A percentile compares a stretch with the other conserved stretches of the same genome.
phyloP scores from a whole-genome alignment of 192 early-diverging fungal genomes.

The Podila minutissima region DNA sequence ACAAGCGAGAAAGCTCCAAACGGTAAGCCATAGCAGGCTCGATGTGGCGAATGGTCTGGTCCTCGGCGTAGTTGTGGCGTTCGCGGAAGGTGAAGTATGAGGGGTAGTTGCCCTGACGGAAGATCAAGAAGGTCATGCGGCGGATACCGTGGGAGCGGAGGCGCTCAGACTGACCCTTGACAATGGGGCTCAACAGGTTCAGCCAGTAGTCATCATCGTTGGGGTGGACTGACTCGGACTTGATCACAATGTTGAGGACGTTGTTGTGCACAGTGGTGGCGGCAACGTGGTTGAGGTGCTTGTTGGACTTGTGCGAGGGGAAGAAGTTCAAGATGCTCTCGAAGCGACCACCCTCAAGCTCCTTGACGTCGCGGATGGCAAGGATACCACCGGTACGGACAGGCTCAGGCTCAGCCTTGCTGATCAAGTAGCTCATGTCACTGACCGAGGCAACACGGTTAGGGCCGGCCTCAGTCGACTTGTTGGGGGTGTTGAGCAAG shows the following conservation, averaged over 20 bases:
- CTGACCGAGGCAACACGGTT: slow-evolving; percentile 83
- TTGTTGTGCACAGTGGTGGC: slow-evolving; percentile 64
- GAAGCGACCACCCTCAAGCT: slow-evolving; percentile 72
- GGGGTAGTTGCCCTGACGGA: slow-evolving; percentile 84
- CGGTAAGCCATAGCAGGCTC: slow-evolving; percentile 99
- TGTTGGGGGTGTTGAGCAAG: slow-evolving; percentile 68
- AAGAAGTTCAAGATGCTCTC: slow-evolving; percentile 70
- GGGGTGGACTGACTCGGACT: slow-evolving; percentile 67
- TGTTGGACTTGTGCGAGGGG: slow-evolving; percentile 51
- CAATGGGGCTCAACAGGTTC: slow-evolving; percentile 67
- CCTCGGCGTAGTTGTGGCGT: slow-evolving; percentile 83
- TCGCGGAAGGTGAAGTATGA: slow-evolving; percentile 98
- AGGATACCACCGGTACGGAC: slow-evolving; percentile 90
- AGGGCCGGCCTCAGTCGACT: slow-evolving; percentile 53
- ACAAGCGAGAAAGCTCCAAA: slow-evolving; percentile 90
- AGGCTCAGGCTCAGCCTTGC: slow-evolving; percentile 75
- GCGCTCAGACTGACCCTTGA: slow-evolving; percentile 64
- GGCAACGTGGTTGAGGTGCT: slow-evolving; percentile 31
- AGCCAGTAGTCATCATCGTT: slow-evolving; percentile 77
- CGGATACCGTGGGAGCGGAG: slow-evolving; percentile 83
- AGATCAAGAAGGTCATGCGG: slow-evolving; percentile 90
- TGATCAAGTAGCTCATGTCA: slow-evolving; percentile 82
- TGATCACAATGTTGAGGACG: slow-evolving; percentile 87
- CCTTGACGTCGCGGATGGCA: slow-evolving; percentile 71
- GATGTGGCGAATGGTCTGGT: slow-evolving; percentile 95